phyloP scores from a whole-genome alignment of 2,329 filamentous ascomycete species.

The Epichloe hybrida region DNA sequence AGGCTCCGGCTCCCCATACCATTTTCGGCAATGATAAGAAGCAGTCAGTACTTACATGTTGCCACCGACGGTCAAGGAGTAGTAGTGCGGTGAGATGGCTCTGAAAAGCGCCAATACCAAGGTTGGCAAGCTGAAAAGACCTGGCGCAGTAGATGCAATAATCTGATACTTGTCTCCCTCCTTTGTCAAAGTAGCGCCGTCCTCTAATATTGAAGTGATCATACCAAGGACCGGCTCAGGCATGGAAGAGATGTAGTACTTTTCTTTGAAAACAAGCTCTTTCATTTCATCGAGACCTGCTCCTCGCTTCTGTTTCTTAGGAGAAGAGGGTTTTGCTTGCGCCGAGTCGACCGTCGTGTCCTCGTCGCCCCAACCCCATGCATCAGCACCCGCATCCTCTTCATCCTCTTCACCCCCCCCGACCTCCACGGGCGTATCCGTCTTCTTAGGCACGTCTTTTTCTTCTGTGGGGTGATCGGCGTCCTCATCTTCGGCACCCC shows the following conservation, averaged over 20 bases:
- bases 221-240: conserved; percentile 64
- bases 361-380: conserved; percentile 78
- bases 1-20: not conserved
- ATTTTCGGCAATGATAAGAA: not conserved
- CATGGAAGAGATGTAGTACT: conserved; percentile 77
- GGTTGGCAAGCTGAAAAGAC: conserved; percentile 58
- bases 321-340: conserved; percentile 5
- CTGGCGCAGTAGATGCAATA: conserved; percentile 53
- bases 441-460: not conserved
- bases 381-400: conserved; percentile 43
- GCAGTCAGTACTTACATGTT: conserved; percentile 40
- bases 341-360: conserved; percentile 26
- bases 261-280: conserved; percentile 70
- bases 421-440: conserved; percentile 3
- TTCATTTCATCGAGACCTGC: conserved; percentile 26
- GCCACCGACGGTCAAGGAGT: conserved; percentile 46
- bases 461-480: conserved; percentile 12
- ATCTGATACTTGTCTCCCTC: conserved; percentile 38
- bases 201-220: conserved; percentile 45
- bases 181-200: conserved; percentile 46
- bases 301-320: conserved; percentile 8
- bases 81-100: conserved; percentile 62
- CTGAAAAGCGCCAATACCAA: conserved; percentile 67
- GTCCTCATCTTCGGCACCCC: conserved; percentile 49
- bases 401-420: not conserved